phyloP scores from a whole-genome alignment of 768 basidiomycete genomes.

The Rhodotorula kratochvilovae region DNA sequence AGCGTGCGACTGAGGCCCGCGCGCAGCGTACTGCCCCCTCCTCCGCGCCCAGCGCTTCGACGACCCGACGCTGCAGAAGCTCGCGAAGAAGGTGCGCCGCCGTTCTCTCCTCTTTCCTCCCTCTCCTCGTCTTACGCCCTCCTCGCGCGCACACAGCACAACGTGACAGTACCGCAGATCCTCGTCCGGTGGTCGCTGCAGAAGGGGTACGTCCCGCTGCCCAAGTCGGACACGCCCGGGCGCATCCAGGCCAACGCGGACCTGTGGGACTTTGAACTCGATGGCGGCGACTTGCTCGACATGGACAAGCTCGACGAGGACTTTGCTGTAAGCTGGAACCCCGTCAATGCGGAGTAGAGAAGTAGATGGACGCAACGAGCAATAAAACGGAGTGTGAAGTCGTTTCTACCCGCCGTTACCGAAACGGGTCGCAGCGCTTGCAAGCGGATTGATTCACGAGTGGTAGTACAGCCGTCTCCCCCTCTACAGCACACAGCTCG shows the following conservation, averaged over 20 bases:
- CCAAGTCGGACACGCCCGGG: constrained; percentile 67
- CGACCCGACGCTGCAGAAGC: constrained; percentile 55
- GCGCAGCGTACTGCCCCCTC: constrained; percentile 68
- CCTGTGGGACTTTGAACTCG: constrained; percentile 70
- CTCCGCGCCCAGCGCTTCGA: constrained; percentile 51
- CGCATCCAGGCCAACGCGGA: constrained; percentile 66
- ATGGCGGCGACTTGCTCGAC: constrained; percentile 59
- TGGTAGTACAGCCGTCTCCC: background rate
- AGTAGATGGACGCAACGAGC: background rate
- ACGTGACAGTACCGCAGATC: constrained; percentile 50
- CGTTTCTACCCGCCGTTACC: too few species aligned
- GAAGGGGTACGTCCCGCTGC: constrained; percentile 61
- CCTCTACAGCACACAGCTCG: background rate
- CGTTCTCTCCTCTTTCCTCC: too few species aligned
- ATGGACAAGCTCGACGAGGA: constrained; percentile 71
- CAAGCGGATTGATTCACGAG: too few species aligned
- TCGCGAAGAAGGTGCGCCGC: constrained; percentile 59
- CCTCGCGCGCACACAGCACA: constrained; percentile 24
- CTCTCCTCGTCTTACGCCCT: too few species aligned
- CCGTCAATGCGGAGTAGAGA: constrained; percentile 46
- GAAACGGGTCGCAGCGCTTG: too few species aligned
- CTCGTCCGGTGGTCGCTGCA: constrained; percentile 54
- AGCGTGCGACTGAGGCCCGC: too few species aligned
- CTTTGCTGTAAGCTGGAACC: constrained; percentile 75
- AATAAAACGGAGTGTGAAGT: background rate